Percentiles rank a stretch among this genome's conserved stretches.
These are phyloP conservation scores for Paxillus ammoniavirescens DNA, from an alignment of 768 basidiomycete genomes.

Conservation along the genomic window DNA sequence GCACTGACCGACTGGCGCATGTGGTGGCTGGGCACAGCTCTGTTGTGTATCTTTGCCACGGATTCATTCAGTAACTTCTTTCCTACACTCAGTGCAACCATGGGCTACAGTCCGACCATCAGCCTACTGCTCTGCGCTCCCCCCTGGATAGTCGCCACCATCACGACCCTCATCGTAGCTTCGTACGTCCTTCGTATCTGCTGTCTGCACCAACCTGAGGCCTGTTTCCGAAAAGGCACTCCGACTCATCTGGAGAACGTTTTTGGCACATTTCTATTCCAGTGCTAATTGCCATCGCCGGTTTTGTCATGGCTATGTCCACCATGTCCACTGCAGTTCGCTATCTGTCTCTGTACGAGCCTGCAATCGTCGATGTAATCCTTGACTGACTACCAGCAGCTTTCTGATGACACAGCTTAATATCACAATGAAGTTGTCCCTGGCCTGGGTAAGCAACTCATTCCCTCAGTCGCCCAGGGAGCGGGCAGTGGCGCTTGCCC, in stretches of 20 bases:
- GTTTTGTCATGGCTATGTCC: slow-evolving; percentile 59
- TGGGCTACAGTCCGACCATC: slow-evolving; percentile 54
- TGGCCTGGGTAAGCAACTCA: slow-evolving; percentile 48
- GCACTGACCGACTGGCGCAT: slow-evolving; percentile 74
- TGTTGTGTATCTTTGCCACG: slow-evolving; percentile 51
- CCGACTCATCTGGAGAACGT: slow-evolving; percentile 66
- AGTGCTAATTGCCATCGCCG: slow-evolving; percentile 52
- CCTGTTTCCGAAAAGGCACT: slow-evolving; percentile 47
- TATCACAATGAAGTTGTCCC: slow-evolving; percentile 64
- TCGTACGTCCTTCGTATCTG: slow-evolving; percentile 53
- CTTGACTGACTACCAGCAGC: slow-evolving; percentile 29
- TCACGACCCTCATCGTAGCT: slow-evolving; percentile 50
- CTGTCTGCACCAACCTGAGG: slow-evolving; percentile 27
- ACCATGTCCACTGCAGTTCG: slow-evolving; percentile 59
- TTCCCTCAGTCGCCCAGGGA: slow-evolving; percentile 72
- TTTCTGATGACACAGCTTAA: slow-evolving; percentile 57
- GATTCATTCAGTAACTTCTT: slow-evolving; percentile 76
- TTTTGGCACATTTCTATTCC: slow-evolving; percentile 62
- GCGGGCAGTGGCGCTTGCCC: slow-evolving; percentile 25
- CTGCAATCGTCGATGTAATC: not conserved
- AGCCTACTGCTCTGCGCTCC: not conserved
- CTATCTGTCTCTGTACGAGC: slow-evolving; percentile 55
- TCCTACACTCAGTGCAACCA: slow-evolving; percentile 56
- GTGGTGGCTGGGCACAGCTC: slow-evolving; percentile 69
- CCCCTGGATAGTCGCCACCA: slow-evolving; percentile 45